A percentile compares a stretch with the other conserved stretches of the same genome.
These are phyloP conservation scores for Boletus sp. DNA, from an alignment of 768 basidiomycete genomes.

Conservation along the genomic window DNA sequence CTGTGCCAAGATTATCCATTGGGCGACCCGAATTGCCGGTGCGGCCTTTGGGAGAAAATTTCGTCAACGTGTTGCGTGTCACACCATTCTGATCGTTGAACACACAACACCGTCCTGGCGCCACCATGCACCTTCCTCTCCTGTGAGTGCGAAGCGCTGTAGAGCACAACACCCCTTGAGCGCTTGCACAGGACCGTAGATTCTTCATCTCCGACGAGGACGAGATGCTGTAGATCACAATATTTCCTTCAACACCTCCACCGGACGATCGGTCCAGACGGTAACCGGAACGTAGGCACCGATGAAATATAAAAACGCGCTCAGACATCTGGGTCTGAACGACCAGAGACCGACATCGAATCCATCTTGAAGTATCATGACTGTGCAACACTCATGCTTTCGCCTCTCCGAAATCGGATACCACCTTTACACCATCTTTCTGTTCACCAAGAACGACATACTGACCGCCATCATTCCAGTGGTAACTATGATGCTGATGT, in stretches of 20 bases:
- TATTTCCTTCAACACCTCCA: background rate
- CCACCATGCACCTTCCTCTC: background rate
- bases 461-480: conserved; percentile 46
- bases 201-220: background rate
- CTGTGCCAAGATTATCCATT: too few species aligned
- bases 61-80: too few species aligned
- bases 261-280: background rate
- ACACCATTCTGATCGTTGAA: too few species aligned
- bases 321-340: background rate
- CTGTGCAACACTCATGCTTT: conserved; percentile 8
- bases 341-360: background rate
- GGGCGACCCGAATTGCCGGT: background rate
- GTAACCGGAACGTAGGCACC: conserved; percentile 1
- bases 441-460: conserved; percentile 47
- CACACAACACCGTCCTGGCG: background rate
- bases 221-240: background rate
- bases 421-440: conserved; percentile 31
- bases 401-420: conserved; percentile 16
- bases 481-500: conserved; percentile 28
- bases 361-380: conserved; percentile 11
- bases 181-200: too few species aligned
- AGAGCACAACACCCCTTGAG: too few species aligned
- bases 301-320: conserved; percentile 3
- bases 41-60: background rate
- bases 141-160: too few species aligned